These are phyloP conservation scores for Blakeslea trispora DNA, from an alignment of 371 early-diverging fungal species.

Conservation along the genomic window DNA sequence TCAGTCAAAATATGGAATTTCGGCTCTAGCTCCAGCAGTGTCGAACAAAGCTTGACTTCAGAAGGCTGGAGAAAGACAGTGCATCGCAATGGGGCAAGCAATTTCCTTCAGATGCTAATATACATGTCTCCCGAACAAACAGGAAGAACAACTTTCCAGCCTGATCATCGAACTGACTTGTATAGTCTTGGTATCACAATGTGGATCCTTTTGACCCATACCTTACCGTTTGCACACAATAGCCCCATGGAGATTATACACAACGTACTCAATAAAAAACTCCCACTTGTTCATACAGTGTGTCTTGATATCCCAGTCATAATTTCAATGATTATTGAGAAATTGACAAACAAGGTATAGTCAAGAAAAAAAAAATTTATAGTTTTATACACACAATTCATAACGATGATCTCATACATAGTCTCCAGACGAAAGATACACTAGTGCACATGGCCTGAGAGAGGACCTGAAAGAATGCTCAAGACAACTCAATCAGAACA, in stretches of 20 bases:
- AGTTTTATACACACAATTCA: background rate
- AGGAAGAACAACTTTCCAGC: slow-evolving; percentile 59
- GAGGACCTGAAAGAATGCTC: slow-evolving; percentile 57
- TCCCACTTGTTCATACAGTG: slow-evolving; percentile 48
- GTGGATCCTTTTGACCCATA: slow-evolving; percentile 51
- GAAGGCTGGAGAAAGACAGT: slow-evolving; percentile 51
- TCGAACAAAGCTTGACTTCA: slow-evolving; percentile 45
- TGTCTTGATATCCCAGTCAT: slow-evolving; percentile 50
- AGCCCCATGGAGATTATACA: slow-evolving; percentile 65
- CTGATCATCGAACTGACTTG: slow-evolving; percentile 63
- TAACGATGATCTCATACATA: slow-evolving; percentile 13
- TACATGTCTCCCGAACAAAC: slow-evolving; percentile 64
- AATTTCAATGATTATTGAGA: slow-evolving; percentile 55
- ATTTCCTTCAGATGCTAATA: slow-evolving; percentile 40
- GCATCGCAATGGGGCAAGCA: slow-evolving; percentile 32
- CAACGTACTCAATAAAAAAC: slow-evolving; percentile 51
- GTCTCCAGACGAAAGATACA: slow-evolving; percentile 64
- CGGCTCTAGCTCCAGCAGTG: slow-evolving; percentile 42
- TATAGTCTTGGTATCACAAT: slow-evolving; percentile 60
- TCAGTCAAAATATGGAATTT: slow-evolving; percentile 48
- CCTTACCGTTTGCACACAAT: slow-evolving; percentile 49
- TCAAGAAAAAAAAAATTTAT: background rate
- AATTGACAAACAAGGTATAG: slow-evolving; percentile 59
- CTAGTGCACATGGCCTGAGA: slow-evolving; percentile 58
- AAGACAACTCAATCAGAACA: slow-evolving; percentile 26